A percentile compares a stretch with the other conserved stretches of the same genome.
Evolutionary conservation across 2,329 filamentous ascomycete genomes (phyloP).

Genomic region (Fusarium austroafricanum): DNA sequence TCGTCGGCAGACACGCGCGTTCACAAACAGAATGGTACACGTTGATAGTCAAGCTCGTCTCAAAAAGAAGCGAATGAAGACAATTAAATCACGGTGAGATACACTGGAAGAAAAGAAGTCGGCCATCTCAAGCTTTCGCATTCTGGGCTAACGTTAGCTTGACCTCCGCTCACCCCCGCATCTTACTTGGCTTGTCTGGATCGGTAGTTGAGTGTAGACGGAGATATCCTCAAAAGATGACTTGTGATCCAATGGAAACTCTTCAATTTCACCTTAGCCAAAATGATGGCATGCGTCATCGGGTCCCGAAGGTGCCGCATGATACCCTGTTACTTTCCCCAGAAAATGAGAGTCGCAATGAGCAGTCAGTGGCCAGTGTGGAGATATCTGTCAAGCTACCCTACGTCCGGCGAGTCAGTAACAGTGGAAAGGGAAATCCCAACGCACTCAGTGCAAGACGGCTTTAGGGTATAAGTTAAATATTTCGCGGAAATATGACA

Average conservation of each 20-base stretch:
- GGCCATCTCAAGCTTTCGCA: not conserved
- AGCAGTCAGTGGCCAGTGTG: not conserved
- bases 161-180: conserved; percentile 25
- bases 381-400: not conserved
- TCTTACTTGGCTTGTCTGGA: not conserved
- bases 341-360: conserved; percentile 1
- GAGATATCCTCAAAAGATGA: not conserved
- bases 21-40: not conserved
- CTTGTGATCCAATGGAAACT: conserved; percentile 5
- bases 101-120: not conserved
- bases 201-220: conserved; percentile 10
- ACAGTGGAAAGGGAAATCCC: too few relatives aligned
- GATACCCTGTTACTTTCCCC: not conserved
- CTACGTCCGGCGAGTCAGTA: too few relatives aligned
- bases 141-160: not conserved
- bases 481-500: too few relatives aligned
- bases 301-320: not conserved
- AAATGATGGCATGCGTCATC: conserved; percentile 4
- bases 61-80: not conserved
- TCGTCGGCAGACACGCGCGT: not conserved
- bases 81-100: not conserved
- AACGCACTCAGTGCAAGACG: too few relatives aligned
- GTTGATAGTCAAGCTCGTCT: rapidly evolving
- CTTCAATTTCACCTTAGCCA: not conserved
- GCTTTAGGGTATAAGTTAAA: too few relatives aligned